Conservation (phyloP, 192 early-diverging fungal genomes). For the Gorgonomyces haynaldii region DNA sequence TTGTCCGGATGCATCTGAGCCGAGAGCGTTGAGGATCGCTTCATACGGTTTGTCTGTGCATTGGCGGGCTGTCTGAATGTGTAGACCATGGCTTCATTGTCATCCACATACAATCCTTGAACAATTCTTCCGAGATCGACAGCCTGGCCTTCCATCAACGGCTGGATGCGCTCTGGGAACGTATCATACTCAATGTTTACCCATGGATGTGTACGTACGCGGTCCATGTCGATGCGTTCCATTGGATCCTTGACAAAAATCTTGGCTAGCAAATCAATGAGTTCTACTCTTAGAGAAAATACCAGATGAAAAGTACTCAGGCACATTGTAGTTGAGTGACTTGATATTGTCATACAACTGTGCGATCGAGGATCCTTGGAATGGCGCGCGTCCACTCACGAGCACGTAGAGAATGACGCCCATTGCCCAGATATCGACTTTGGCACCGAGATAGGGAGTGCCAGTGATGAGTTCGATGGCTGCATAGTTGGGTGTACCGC, state of each 20-base stretch:
- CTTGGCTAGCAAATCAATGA: slow-evolving; percentile 33
- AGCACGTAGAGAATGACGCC: slow-evolving; percentile 54
- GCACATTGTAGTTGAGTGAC: slow-evolving; percentile 45
- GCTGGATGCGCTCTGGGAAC: slow-evolving; percentile 14
- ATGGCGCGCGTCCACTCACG: slow-evolving; percentile 48
- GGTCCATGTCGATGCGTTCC: slow-evolving; percentile 38
- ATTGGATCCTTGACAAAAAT: slow-evolving; percentile 48
- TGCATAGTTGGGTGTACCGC: slow-evolving; percentile 55
- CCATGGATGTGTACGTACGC: slow-evolving; percentile 40
- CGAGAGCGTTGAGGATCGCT: no score
- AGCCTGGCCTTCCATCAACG: no score
- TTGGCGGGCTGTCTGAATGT: slow-evolving; percentile 31
- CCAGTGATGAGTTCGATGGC: slow-evolving; percentile 51
- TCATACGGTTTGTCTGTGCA: no score
- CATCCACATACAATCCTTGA: no score
- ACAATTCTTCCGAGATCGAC: no score
- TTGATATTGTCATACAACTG: slow-evolving; percentile 47
- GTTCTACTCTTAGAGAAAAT: slow-evolving; percentile 11
- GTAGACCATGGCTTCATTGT: slow-evolving; percentile 32
- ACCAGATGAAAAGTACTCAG: slow-evolving; percentile 46
- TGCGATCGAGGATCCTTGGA: slow-evolving; percentile 37
- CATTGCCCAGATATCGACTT: slow-evolving; percentile 58
- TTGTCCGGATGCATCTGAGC: no score
- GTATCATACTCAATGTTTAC: slow-evolving; percentile 37
- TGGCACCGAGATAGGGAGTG: slow-evolving; percentile 47